Conservation (phyloP, 2,329 filamentous ascomycete species). For the Venturia oleaginea region DNA sequence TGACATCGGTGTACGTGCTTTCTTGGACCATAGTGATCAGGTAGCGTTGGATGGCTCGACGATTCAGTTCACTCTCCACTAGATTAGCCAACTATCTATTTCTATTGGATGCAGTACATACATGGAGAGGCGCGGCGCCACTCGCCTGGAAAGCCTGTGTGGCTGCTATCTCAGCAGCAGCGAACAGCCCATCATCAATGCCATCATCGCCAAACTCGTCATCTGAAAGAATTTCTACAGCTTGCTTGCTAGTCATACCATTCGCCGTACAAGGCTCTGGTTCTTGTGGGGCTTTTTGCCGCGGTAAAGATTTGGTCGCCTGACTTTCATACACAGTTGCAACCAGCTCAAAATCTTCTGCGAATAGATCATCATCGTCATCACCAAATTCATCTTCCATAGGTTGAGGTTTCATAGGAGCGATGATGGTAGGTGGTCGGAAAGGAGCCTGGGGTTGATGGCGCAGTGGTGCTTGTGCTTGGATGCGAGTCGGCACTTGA, state of each 20-base stretch:
- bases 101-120: slow-evolving; percentile 12
- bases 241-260: slow-evolving; percentile 21
- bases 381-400: slow-evolving; percentile 35
- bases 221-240: slow-evolving; percentile 42
- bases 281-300: not conserved
- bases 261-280: not conserved
- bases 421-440: not conserved
- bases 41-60: slow-evolving; percentile 75
- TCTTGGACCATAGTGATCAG: slow-evolving; percentile 66
- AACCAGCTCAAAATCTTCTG: slow-evolving; percentile 49
- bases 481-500: not conserved
- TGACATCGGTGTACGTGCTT: slow-evolving; percentile 56
- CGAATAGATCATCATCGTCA: slow-evolving; percentile 41
- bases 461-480: slow-evolving; percentile 1
- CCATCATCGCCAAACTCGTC: slow-evolving; percentile 66
- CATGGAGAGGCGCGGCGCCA: slow-evolving; percentile 41
- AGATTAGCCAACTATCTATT: slow-evolving; percentile 13
- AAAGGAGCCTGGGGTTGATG: slow-evolving; percentile 5
- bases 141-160: slow-evolving; percentile 53
- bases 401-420: slow-evolving; percentile 14
- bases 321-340: slow-evolving; percentile 29
- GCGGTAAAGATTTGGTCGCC: not conserved
- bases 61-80: slow-evolving; percentile 13
- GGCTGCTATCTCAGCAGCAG: slow-evolving; percentile 60
- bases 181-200: slow-evolving; percentile 61